Conservation (phyloP, 176 grass and related monocot genomes). For the Juncus inflexus region DNA sequence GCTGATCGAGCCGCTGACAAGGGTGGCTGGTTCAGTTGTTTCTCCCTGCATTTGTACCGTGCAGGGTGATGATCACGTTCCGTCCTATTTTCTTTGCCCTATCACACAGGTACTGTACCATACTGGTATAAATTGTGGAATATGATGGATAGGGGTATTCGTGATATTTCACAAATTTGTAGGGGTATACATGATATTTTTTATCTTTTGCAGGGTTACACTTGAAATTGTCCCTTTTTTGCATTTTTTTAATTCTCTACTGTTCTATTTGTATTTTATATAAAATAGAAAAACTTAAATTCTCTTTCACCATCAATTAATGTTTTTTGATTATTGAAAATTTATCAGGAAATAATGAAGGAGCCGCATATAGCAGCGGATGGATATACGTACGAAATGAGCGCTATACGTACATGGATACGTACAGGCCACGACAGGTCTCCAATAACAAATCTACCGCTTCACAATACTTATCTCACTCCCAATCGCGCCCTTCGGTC, state of each 20-base stretch:
- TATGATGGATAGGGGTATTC: no score
- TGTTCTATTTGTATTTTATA: no score
- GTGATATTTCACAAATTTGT: background rate
- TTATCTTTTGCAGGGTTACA: no score
- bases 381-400: conserved; percentile 70
- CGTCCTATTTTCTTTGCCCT: conserved; percentile 72
- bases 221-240: no score
- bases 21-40: no score
- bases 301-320: no score
- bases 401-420: conserved; percentile 65
- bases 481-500: conserved; percentile 55
- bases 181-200: no score
- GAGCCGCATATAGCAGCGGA: conserved; percentile 70
- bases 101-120: conserved; percentile 48
- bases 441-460: conserved; percentile 61
- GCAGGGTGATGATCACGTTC: conserved; percentile 38
- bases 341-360: conserved; percentile 65
- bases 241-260: no score
- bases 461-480: conserved; percentile 38
- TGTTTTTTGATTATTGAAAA: background rate
- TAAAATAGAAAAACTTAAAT: no score
- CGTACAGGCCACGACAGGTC: conserved; percentile 43
- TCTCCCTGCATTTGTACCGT: conserved; percentile 1
- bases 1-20: conserved; percentile 41
- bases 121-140: background rate